Conservation (phyloP, 2,329 filamentous ascomycete genomes). For the Cladosporium sp. region DNA sequence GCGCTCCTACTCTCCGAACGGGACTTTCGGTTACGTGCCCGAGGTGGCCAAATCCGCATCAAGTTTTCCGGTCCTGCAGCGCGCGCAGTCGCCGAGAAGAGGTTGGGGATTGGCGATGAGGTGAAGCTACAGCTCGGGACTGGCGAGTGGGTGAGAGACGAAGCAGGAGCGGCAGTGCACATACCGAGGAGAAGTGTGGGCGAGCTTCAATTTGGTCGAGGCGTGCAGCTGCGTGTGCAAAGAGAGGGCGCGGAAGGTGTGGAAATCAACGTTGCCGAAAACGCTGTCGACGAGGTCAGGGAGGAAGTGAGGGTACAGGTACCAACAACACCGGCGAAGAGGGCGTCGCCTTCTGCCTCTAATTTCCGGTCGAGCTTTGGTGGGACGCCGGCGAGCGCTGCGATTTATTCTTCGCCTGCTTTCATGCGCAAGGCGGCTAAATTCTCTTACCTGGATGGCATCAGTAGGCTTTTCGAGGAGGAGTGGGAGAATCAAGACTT, state of each 20-base stretch:
- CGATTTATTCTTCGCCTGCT: constrained; percentile 71
- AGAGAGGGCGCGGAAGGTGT: constrained; percentile 17
- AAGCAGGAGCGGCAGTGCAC: constrained; percentile 47
- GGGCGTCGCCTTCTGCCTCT: not conserved
- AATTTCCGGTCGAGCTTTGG: constrained; percentile 18
- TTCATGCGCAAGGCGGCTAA: constrained; percentile 60
- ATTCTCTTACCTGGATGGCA: constrained; percentile 53
- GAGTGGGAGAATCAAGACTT: constrained; percentile 52
- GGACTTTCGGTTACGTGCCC: constrained; percentile 73
- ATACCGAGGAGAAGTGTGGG: constrained; percentile 57
- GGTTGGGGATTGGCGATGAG: constrained; percentile 74
- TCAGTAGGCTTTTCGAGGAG: constrained; percentile 65
- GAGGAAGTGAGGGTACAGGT: not conserved
- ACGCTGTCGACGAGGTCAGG: constrained; percentile 1
- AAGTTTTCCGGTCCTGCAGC: constrained; percentile 70
- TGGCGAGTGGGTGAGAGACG: constrained; percentile 57
- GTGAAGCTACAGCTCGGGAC: constrained; percentile 67
- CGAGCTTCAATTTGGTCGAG: constrained; percentile 49
- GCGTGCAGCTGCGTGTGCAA: constrained; percentile 31
- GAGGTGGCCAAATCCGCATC: constrained; percentile 75
- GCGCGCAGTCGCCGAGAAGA: constrained; percentile 61
- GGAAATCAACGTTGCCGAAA: constrained; percentile 13
- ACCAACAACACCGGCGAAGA: constrained; percentile 18
- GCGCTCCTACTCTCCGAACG: constrained; percentile 80
- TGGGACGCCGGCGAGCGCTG: constrained; percentile 28